Conservation (phyloP, 495 filamentous ascomycete genomes). For the Penicillium pancosmium region DNA sequence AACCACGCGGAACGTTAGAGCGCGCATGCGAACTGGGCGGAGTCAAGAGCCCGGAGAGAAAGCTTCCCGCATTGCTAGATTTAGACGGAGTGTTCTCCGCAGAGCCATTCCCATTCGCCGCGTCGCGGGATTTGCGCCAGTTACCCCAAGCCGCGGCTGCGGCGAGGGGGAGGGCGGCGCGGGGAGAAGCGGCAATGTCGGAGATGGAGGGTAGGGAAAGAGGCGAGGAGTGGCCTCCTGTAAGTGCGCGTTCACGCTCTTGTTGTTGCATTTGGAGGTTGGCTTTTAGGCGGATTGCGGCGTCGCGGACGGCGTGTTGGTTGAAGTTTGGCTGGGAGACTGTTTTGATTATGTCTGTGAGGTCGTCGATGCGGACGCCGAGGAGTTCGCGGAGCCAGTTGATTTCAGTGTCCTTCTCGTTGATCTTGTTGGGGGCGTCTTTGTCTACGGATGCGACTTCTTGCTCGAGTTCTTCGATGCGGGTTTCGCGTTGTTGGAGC, state of each 20-base stretch:
- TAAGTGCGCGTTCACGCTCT: constrained; percentile 74
- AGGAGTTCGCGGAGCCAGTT: constrained; percentile 93
- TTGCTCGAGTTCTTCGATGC: constrained; percentile 84
- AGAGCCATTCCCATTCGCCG: constrained; percentile 26
- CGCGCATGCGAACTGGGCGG: constrained; percentile 73
- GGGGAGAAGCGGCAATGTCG: constrained; percentile 71
- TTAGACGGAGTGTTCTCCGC: constrained; percentile 68
- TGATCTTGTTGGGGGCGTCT: constrained; percentile 76
- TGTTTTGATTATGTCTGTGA: constrained; percentile 86
- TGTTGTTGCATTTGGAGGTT: constrained; percentile 98
- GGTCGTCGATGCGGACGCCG: constrained; percentile 83
- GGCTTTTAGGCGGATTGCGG: constrained; percentile 87
- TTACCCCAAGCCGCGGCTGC: constrained; percentile 85
- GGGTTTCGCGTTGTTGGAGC: constrained; percentile 86
- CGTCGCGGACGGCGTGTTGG: constrained; percentile 75
- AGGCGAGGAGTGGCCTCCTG: constrained; percentile 52
- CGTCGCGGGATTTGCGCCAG: constrained; percentile 68
- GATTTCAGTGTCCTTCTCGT: constrained; percentile 91
- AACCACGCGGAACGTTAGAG: constrained; percentile 31
- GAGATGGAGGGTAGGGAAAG: constrained; percentile 60
- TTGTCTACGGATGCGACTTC: constrained; percentile 65
- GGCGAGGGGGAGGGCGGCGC: constrained; percentile 77
- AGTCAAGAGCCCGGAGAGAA: constrained; percentile 79
- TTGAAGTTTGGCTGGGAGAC: constrained; percentile 75
- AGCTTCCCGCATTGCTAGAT: constrained; percentile 49